Conservation (phyloP, 2,329 filamentous ascomycete genomes). For the Didymella lethalis region DNA sequence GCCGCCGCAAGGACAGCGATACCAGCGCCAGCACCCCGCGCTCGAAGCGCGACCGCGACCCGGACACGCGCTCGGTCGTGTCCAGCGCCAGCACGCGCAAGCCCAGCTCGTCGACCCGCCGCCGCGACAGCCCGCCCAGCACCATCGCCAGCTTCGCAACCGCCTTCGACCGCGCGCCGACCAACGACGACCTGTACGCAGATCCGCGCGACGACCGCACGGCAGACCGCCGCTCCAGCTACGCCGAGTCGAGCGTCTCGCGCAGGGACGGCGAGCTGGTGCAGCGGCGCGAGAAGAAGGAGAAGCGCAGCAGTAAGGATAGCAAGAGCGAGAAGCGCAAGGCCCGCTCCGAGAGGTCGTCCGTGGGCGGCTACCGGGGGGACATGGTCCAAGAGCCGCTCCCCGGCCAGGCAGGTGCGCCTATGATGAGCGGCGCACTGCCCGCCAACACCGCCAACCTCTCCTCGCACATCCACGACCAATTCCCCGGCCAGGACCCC, state of each 20-base stretch:
- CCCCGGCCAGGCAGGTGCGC: constrained; percentile 45
- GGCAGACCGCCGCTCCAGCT: constrained; percentile 35
- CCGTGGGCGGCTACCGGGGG: constrained; percentile 42
- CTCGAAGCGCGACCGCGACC: constrained; percentile 39
- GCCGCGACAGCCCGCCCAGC: constrained; percentile 40
- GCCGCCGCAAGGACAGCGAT: constrained; percentile 37
- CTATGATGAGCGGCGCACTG: constrained; percentile 47
- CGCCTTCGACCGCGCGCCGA: constrained; percentile 42
- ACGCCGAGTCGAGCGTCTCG: constrained; percentile 40
- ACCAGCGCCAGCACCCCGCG: constrained; percentile 27
- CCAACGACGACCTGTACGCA: constrained; percentile 45
- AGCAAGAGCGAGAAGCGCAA: constrained; percentile 41
- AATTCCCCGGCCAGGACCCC: constrained; percentile 67
- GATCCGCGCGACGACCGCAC: constrained; percentile 35
- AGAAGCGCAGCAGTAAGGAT: constrained; percentile 32
- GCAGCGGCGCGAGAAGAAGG: constrained; percentile 25
- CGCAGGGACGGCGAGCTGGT: constrained; percentile 39
- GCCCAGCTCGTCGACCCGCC: constrained; percentile 31
- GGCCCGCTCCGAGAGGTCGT: constrained; percentile 40
- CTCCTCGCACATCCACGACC: constrained; percentile 61
- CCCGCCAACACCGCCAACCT: constrained; percentile 31
- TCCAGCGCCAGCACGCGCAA: constrained; percentile 39
- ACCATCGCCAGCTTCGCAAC: constrained; percentile 53
- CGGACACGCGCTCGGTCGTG: constrained; percentile 46
- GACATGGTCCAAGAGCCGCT: constrained; percentile 44